phyloP scores from a whole-genome alignment of 441 rosid genomes.

The Croton laevigatus region DNA sequence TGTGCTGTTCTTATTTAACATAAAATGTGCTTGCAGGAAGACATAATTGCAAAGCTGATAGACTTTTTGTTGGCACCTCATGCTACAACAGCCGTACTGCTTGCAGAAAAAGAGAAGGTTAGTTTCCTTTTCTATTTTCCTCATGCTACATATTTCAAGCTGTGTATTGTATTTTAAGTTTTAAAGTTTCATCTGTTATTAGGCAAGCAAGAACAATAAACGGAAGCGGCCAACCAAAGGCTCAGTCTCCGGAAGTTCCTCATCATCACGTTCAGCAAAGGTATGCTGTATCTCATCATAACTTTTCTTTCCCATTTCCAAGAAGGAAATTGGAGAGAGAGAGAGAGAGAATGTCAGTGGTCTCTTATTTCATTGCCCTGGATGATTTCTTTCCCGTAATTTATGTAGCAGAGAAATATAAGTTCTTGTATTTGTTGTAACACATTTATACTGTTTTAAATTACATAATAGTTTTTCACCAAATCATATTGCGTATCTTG shows the following conservation, averaged over 20 bases:
- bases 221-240: conserved; percentile 64
- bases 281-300: conserved; percentile 27
- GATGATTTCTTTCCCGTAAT: too few species aligned
- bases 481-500: neutral
- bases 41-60: conserved; percentile 56
- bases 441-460: too few species aligned
- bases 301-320: too few species aligned
- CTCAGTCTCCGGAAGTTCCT: conserved; percentile 42
- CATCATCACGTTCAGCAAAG: conserved; percentile 60
- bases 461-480: too few species aligned
- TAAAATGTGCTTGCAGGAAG: conserved; percentile 58
- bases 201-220: conserved; percentile 67
- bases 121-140: neutral
- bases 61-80: conserved; percentile 86
- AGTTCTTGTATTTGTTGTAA: too few species aligned
- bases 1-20: neutral
- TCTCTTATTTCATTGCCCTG: too few species aligned
- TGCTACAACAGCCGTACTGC: conserved; percentile 54
- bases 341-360: too few species aligned
- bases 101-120: conserved; percentile 75
- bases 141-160: neutral
- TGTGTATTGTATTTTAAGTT: neutral
- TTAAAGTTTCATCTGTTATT: conserved; percentile 19
- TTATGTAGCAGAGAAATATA: too few species aligned
- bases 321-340: too few species aligned